Evolutionary conservation across 2,329 filamentous ascomycete genomes (phyloP).

Genomic region (Xylaria sp.): DNA sequence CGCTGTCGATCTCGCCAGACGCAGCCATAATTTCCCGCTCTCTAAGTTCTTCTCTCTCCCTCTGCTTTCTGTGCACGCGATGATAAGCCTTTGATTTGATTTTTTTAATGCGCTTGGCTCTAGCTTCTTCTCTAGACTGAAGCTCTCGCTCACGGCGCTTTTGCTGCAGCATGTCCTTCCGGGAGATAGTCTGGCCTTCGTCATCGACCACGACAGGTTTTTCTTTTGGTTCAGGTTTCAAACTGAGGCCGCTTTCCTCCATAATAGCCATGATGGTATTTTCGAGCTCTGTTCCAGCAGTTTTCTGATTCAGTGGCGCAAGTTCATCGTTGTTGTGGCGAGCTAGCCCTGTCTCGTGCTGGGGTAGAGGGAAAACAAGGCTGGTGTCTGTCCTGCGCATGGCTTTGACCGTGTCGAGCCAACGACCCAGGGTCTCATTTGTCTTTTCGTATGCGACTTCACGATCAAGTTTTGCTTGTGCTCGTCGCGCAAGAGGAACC

Average conservation of each 20-base stretch:
- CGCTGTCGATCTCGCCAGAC: conserved; percentile 70
- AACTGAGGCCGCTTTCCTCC: conserved; percentile 83
- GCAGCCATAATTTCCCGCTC: conserved; percentile 64
- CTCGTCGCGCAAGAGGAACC: conserved; percentile 83
- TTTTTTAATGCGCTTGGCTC: conserved; percentile 94
- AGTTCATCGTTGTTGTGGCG: conserved; percentile 72
- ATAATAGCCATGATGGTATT: conserved; percentile 88
- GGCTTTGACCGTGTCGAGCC: conserved; percentile 94
- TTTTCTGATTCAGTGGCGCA: conserved; percentile 70
- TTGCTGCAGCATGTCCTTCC: conserved; percentile 76
- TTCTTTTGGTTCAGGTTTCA: conserved; percentile 64
- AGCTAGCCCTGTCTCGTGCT: conserved; percentile 70
- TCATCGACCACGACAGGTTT: conserved; percentile 74
- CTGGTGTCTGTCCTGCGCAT: conserved; percentile 89
- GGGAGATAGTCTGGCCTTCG: conserved; percentile 76
- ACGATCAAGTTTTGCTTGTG: conserved; percentile 87
- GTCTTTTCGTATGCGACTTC: conserved; percentile 87
- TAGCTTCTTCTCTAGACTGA: conserved; percentile 87
- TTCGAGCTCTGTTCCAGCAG: conserved; percentile 84
- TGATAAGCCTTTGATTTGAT: conserved; percentile 98
- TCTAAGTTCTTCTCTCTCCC: conserved; percentile 65
- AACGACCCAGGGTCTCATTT: conserved; percentile 88
- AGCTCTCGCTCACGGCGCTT: conserved; percentile 85
- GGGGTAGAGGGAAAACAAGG: conserved; percentile 83
- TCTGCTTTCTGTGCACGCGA: conserved; percentile 85